A percentile compares a stretch with the other conserved stretches of the same genome.
These are phyloP conservation scores for Hypoxylon sp. DNA, from an alignment of 2,329 filamentous ascomycete species.

Conservation along the genomic window DNA sequence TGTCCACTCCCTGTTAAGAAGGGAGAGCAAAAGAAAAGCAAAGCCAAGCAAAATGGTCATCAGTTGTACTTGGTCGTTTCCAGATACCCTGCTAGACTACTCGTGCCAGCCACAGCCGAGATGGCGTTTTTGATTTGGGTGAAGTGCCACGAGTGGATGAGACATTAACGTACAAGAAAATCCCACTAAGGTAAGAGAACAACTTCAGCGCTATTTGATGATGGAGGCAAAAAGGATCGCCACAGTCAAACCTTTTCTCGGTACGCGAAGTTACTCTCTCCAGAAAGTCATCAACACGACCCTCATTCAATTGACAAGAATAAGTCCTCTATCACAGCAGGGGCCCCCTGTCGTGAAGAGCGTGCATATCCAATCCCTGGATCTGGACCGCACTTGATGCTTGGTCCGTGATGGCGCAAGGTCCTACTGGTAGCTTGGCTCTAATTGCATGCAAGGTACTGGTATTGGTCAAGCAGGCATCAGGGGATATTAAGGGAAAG, in stretches of 20 bases:
- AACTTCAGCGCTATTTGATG: constrained; percentile 5
- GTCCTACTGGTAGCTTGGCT: constrained; percentile 38
- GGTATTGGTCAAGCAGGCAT: constrained; percentile 33
- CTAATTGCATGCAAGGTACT: constrained; percentile 39
- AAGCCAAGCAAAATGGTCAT: constrained; percentile 25
- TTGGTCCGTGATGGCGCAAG: constrained; percentile 42
- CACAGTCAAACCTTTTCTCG: constrained; percentile 20
- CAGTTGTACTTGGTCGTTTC: constrained; percentile 24
- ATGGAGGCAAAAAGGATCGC: constrained; percentile 26
- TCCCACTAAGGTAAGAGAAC: constrained; percentile 1
- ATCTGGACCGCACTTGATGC: constrained; percentile 39
- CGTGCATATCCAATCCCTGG: constrained; percentile 45
- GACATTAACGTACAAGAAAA: constrained; percentile 24
- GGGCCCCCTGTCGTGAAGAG: constrained; percentile 34
- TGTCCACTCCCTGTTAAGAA: constrained; percentile 19
- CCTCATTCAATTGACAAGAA: constrained; percentile 21
- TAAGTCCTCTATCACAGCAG: constrained; percentile 38
- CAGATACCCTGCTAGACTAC: constrained; percentile 19
- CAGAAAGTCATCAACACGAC: constrained; percentile 5
- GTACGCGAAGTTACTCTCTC: constrained; percentile 38
- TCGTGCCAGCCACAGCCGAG: constrained; percentile 36
- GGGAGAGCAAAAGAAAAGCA: constrained; percentile 25
- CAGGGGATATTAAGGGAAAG: constrained; percentile 40
- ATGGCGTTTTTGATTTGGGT: constrained; percentile 23
- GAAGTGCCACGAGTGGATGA: constrained; percentile 40